These are phyloP conservation scores for Pleurotus pulmonarius DNA, from an alignment of 768 basidiomycete genomes.

Conservation along the genomic window DNA sequence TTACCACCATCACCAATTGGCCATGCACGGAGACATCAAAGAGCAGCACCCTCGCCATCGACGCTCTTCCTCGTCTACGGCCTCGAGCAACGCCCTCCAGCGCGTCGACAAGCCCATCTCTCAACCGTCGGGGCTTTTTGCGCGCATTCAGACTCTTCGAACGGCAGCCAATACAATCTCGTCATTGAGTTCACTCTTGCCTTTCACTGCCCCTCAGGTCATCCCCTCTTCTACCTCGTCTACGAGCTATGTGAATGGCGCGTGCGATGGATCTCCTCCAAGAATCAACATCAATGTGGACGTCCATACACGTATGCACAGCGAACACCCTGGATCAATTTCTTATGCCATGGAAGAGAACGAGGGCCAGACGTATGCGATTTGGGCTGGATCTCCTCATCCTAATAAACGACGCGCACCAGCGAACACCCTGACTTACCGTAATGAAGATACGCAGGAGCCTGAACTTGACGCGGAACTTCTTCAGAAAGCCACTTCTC, in stretches of 20 bases:
- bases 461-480: neutral
- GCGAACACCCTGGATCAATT: neutral
- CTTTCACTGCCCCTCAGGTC: neutral
- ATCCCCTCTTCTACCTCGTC: neutral
- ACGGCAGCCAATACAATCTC: constrained; percentile 4
- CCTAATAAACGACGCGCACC: neutral
- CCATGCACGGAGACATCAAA: neutral
- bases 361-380: neutral
- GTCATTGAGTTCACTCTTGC: neutral
- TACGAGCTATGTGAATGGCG: neutral
- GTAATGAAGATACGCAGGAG: neutral
- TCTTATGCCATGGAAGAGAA: neutral
- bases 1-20: neutral
- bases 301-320: constrained; percentile 1
- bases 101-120: neutral
- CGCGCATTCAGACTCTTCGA: constrained; percentile 3
- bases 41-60: neutral
- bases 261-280: neutral
- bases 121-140: neutral
- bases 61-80: neutral
- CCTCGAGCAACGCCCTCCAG: neutral
- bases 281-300: constrained; percentile 4
- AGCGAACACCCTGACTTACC: neutral
- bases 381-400: constrained; percentile 5
- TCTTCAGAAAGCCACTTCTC: neutral